Conservation (phyloP, 495 filamentous ascomycete genomes). For the Aspergillus carlsbadensis region DNA sequence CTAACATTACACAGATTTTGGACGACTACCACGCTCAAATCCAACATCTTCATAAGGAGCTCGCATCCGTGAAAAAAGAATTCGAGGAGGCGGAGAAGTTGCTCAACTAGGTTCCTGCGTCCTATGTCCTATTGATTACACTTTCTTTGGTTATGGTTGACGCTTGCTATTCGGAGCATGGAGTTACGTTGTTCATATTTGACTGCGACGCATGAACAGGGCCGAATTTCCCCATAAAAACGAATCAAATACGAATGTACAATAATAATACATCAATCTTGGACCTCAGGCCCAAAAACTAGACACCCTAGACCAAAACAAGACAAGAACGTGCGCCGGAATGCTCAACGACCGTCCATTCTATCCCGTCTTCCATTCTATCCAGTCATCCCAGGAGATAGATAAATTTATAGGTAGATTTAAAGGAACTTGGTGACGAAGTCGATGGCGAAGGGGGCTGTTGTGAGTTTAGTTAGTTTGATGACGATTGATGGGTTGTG, state of each 20-base stretch:
- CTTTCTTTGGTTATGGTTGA: constrained; percentile 14
- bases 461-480: not conserved
- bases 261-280: constrained; percentile 38
- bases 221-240: constrained; percentile 14
- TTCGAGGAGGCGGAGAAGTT: constrained; percentile 73
- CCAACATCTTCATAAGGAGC: constrained; percentile 76
- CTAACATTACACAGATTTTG: constrained; percentile 62
- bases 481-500: constrained; percentile 1
- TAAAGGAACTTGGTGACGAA: constrained; percentile 74
- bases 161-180: constrained; percentile 12
- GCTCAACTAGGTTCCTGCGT: constrained; percentile 3
- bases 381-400: not conserved
- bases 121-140: not conserved
- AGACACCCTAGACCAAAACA: not conserved
- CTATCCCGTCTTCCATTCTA: not conserved
- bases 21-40: constrained; percentile 89
- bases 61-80: constrained; percentile 74
- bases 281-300: not conserved
- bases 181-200: constrained; percentile 1
- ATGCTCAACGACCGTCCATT: not conserved
- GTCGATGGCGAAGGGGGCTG: constrained; percentile 83
- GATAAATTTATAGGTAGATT: constrained; percentile 18
- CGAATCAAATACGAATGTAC: constrained; percentile 26
- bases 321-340: constrained; percentile 1
- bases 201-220: not conserved